Percentiles rank a stretch among this genome's conserved stretches.
Evolutionary conservation across 1,284 basidiomycete genomes (phyloP).

Genomic region (Apiotrichum brassicae): DNA sequence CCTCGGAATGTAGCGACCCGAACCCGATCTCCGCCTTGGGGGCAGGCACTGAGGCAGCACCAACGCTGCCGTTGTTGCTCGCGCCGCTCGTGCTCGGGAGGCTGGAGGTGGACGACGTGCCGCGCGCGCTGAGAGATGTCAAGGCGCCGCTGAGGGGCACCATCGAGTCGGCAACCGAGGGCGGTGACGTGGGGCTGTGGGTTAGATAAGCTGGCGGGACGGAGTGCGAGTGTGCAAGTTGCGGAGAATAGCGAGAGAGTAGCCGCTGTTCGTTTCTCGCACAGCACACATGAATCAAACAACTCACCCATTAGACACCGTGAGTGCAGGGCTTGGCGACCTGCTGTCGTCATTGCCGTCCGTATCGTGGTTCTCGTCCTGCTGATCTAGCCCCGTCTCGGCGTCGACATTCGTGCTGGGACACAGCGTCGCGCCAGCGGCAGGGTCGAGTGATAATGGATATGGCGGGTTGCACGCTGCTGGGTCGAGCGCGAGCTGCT

Average conservation of each 20-base stretch:
- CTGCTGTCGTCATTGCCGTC: constrained; percentile 4
- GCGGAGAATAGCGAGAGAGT: no score
- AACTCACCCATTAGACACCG: constrained; percentile 21
- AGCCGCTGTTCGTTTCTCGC: no score
- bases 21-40: constrained; percentile 34
- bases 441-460: no score
- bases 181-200: constrained; percentile 18
- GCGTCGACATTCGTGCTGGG: not conserved
- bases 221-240: no score
- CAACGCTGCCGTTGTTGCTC: not conserved
- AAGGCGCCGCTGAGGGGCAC: constrained; percentile 9
- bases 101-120: constrained; percentile 11
- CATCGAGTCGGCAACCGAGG: constrained; percentile 11
- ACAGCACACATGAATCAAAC: no score
- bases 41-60: not conserved
- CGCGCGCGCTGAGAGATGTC: constrained; percentile 10
- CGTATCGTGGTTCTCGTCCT: not conserved
- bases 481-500: constrained; percentile 3
- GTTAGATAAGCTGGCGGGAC: no score
- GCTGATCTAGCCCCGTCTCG: not conserved
- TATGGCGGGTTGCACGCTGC: not conserved
- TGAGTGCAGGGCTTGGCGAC: constrained; percentile 17
- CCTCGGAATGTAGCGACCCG: constrained; percentile 29
- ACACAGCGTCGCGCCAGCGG: not conserved
- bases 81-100: constrained; percentile 3